These are phyloP conservation scores for Orobanche coerulescens DNA, from an alignment of 257 asterid genomes.

Conservation along the genomic window DNA sequence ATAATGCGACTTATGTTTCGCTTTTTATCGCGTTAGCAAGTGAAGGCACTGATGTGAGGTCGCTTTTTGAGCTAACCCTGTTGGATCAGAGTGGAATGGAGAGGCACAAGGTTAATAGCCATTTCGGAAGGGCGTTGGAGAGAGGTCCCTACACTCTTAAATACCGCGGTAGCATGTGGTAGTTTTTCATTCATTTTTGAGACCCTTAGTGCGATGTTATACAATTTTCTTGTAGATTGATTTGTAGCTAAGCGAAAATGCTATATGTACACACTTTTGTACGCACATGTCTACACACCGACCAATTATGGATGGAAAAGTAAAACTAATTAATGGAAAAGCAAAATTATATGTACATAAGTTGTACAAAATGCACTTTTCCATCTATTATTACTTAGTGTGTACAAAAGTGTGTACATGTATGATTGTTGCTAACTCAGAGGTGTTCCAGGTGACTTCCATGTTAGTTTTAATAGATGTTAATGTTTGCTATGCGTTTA, in stretches of 20 bases:
- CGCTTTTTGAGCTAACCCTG: constrained; percentile 86
- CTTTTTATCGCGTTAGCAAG: constrained; percentile 84
- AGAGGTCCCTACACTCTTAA: constrained; percentile 89
- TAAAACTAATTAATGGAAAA: too few species aligned
- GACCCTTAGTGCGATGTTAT: neutral
- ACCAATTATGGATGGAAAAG: too few species aligned
- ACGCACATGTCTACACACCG: too few species aligned
- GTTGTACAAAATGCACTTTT: too few species aligned
- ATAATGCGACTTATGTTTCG: constrained; percentile 70
- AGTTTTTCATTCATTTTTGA: constrained; percentile 20
- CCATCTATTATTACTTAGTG: too few species aligned
- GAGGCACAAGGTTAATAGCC: constrained; percentile 94
- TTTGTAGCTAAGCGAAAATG: too few species aligned
- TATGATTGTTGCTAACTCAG: too few species aligned
- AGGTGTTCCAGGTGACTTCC: neutral
- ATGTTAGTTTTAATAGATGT: constrained; percentile 1
- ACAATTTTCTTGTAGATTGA: too few species aligned
- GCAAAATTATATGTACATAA: too few species aligned
- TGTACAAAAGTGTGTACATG: too few species aligned
- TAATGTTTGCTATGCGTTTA: neutral
- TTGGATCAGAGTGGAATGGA: constrained; percentile 91
- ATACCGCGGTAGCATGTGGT: constrained; percentile 99
- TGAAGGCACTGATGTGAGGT: constrained; percentile 89
- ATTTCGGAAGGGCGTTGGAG: constrained; percentile 91
- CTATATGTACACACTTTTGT: too few species aligned